Conservation (phyloP, 2,329 filamentous ascomycete genomes). For the Zarea fungicola region DNA sequence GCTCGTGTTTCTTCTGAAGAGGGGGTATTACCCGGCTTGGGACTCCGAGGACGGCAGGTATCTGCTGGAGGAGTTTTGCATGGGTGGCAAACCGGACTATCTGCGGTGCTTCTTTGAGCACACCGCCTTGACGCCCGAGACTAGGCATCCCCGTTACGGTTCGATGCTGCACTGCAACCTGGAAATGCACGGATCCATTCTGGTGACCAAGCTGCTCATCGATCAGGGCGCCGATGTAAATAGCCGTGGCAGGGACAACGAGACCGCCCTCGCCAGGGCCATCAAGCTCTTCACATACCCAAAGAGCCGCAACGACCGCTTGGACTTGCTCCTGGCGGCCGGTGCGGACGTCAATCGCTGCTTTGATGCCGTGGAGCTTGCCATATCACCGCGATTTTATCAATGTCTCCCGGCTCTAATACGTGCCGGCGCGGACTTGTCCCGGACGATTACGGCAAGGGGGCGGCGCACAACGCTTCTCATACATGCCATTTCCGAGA, state of each 20-base stretch:
- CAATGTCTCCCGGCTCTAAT: neutral
- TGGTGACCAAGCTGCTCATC: neutral
- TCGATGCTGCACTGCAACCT: neutral
- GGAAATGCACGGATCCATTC: neutral
- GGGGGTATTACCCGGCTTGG: neutral
- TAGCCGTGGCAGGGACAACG: too few species aligned
- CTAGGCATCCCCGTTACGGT: neutral
- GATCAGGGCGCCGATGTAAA: neutral
- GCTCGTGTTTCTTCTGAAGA: neutral
- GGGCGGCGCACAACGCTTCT: too few species aligned
- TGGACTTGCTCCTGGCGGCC: neutral
- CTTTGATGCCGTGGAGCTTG: neutral
- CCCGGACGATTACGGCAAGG: neutral
- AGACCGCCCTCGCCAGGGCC: neutral
- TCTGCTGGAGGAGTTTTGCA: neutral
- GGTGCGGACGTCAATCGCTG: neutral
- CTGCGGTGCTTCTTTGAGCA: neutral
- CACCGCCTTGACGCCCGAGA: neutral
- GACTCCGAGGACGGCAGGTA: neutral
- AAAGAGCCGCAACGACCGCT: too few species aligned
- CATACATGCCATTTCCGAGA: neutral
- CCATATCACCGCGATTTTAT: neutral
- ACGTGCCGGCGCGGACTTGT: neutral
- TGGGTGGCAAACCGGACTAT: too few species aligned
- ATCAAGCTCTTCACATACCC: neutral